These are phyloP conservation scores for Diplodia mutila DNA, from an alignment of 2,329 filamentous ascomycete species.

Conservation along the genomic window DNA sequence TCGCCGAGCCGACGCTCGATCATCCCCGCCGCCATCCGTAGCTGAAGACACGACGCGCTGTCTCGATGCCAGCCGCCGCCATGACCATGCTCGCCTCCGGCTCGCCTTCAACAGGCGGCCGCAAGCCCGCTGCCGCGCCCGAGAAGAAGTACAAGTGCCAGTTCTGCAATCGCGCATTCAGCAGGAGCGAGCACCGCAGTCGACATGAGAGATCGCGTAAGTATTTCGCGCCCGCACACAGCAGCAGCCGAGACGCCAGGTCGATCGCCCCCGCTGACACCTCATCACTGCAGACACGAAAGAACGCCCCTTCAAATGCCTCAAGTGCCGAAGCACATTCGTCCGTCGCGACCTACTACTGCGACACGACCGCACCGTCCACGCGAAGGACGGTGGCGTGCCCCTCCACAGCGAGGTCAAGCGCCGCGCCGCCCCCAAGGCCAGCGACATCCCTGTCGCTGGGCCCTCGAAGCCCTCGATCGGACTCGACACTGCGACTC, in stretches of 20 bases:
- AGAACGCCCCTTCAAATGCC: constrained; percentile 97
- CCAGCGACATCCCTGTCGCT: constrained; percentile 58
- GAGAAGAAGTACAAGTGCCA: constrained; percentile 99
- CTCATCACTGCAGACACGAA: constrained; percentile 76
- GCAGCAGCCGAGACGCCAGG: constrained; percentile 31
- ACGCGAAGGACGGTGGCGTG: constrained; percentile 95
- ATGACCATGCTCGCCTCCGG: constrained; percentile 66
- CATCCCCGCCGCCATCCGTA: constrained; percentile 9
- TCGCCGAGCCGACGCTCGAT: constrained; percentile 26
- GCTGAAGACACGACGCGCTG: constrained; percentile 23
- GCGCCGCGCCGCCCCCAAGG: constrained; percentile 74
- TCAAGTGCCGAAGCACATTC: constrained; percentile 98
- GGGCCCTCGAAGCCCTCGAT: constrained; percentile 76
- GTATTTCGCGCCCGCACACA: constrained; percentile 51
- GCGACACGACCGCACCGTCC: constrained; percentile 95
- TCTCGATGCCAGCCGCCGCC: constrained; percentile 62
- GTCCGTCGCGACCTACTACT: constrained; percentile 95
- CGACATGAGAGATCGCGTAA: constrained; percentile 97
- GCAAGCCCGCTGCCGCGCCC: constrained; percentile 73
- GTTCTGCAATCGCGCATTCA: constrained; percentile 97
- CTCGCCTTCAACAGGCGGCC: constrained; percentile 68
- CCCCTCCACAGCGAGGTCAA: constrained; percentile 94
- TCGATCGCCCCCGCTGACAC: constrained; percentile 28
- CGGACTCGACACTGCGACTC: constrained; percentile 78
- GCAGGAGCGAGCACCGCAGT: constrained; percentile 94